These are phyloP conservation scores for Knoxdaviesia proteae DNA, from an alignment of 2,329 filamentous ascomycete genomes.

Conservation along the genomic window DNA sequence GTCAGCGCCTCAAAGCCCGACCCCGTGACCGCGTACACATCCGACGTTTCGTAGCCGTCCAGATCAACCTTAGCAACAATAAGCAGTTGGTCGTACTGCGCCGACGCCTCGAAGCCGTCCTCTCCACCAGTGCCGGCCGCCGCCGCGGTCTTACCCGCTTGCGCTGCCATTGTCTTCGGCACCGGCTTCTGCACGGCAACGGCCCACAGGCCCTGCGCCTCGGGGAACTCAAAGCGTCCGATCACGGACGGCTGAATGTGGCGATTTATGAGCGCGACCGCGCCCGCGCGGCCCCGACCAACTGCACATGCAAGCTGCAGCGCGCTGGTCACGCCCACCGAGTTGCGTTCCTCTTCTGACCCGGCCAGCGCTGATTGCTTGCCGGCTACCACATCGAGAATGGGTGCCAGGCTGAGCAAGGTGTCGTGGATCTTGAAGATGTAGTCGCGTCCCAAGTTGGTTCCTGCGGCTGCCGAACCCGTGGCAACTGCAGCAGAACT, in stretches of 20 bases:
- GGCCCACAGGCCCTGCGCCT: conserved; percentile 64
- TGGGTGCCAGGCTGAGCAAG: conserved; percentile 58
- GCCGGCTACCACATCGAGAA: conserved; percentile 55
- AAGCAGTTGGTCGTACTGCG: conserved; percentile 58
- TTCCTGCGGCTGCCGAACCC: conserved; percentile 16
- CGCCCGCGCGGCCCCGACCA: conserved; percentile 44
- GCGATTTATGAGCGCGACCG: conserved; percentile 56
- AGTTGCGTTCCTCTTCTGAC: conserved; percentile 21
- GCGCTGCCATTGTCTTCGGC: conserved; percentile 29
- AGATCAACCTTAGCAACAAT: conserved; percentile 56
- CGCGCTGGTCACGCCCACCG: conserved; percentile 20
- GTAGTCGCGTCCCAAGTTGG: conserved; percentile 33
- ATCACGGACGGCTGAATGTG: conserved; percentile 55
- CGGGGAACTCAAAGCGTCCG: conserved; percentile 49
- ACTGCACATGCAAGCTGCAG: conserved; percentile 38
- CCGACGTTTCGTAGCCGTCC: conserved; percentile 53
- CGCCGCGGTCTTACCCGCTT: conserved; percentile 26
- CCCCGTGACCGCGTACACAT: conserved; percentile 56
- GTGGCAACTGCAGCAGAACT: conserved; percentile 41
- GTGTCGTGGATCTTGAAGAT: conserved; percentile 59
- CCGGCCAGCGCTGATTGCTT: conserved; percentile 23
- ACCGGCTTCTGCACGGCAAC: conserved; percentile 47
- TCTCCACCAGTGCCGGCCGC: conserved; percentile 27
- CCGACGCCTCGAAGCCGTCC: conserved; percentile 26
- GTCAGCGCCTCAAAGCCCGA: conserved; percentile 54